Base-by-base conservation (phyloP, 495 filamentous ascomycete species). In the Penicillium longicatenatum region DNA sequence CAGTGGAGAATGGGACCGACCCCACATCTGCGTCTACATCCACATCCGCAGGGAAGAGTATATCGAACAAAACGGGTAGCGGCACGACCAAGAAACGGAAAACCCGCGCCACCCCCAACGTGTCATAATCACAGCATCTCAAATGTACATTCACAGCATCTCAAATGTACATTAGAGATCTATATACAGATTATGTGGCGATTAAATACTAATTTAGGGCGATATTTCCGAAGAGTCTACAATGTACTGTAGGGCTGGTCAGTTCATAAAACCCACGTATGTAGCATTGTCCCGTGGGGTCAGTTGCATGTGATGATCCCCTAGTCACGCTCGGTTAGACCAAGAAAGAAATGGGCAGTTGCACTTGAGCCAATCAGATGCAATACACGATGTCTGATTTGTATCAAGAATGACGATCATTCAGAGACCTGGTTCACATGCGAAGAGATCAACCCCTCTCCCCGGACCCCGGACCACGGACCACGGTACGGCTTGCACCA, bases 391-490 rank as follows among this genome's bases (percentile, higher is more conserved):
- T 21, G 10, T 21, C 42, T 21, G 10, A 6, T 45, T 45, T 0
- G 42, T 45, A 19, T 11, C 20, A n/a, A 45, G 21, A 24, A n/a
- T 11, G 19, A 45, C 19, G 42, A 45, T 45, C 42, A 10, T 8
- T 9, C 17, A 39, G 16, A 39, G 8, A 39, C 14, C 37, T 11
- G 37, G 16, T 39, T 39, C 37, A 39, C 37, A 39, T 39, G 37
- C 16, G 12, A 35, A 35, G 8, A 9, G 6, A 3, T 39, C 44
- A 50, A 26, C 62, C 62, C 48, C 58, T 57, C 54, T 57, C 56
- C 51, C 56, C 60, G 58, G 60, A 66, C 56, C 51, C 56, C 60
- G 58, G 60, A 66, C 66, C 66, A 58, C 61, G 50, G 63, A 63
- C 52, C 66, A 56, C 29, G 45, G 45, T 48, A 48, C 45, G 7